Conservation (phyloP, 352 stramenopile genomes). For the Elongisporangium anandrum region DNA sequence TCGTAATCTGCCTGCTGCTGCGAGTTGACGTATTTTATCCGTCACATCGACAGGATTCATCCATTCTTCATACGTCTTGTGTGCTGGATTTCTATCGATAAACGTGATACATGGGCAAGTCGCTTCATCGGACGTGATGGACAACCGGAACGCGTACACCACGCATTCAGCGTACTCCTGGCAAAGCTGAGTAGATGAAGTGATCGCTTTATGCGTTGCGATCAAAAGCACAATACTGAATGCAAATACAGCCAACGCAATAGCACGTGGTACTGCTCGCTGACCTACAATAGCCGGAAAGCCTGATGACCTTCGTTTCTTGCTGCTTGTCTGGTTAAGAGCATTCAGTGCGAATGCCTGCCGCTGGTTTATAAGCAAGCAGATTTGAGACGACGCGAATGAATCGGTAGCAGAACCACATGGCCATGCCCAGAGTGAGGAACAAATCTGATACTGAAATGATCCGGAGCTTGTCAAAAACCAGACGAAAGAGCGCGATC, state of each 20-base stretch:
- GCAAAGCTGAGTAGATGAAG: background rate
- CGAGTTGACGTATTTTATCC: conserved; percentile 6
- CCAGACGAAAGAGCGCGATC: conserved; percentile 13
- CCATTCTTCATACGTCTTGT: conserved; percentile 14
- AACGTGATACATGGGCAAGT: conserved; percentile 27
- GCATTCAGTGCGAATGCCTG: background rate
- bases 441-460: conserved; percentile 7
- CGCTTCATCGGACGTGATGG: background rate
- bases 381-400: conserved; percentile 8
- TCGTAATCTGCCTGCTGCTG: conserved; percentile 11
- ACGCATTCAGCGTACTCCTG: background rate
- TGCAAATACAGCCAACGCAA: conserved; percentile 2
- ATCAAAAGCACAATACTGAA: background rate
- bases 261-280: conserved; percentile 5
- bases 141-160: background rate
- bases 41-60: conserved; percentile 9
- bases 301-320: background rate
- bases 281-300: background rate
- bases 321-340: background rate
- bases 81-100: conserved; percentile 19
- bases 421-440: conserved; percentile 14
- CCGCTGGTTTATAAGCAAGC: background rate
- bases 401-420: conserved; percentile 18
- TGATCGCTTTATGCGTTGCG: background rate
- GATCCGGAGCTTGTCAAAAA: conserved; percentile 18